A percentile compares a stretch with the other conserved stretches of the same genome.
These are phyloP conservation scores for Centaurea solstitialis DNA, from an alignment of 129 eudicot genomes.

Conservation along the genomic window DNA sequence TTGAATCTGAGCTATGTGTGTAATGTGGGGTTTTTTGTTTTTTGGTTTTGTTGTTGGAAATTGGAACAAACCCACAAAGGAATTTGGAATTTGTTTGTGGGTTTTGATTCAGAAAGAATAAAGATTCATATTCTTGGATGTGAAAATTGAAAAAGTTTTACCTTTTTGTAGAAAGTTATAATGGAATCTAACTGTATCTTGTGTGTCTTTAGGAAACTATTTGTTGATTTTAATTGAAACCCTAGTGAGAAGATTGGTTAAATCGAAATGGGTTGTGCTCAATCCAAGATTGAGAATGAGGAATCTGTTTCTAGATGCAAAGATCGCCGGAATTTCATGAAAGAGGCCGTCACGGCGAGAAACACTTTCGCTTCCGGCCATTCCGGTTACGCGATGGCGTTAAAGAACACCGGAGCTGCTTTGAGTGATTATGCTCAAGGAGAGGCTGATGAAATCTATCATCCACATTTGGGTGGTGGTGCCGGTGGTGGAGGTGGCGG, in stretches of 20 bases:
- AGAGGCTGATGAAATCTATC: constrained; percentile 45
- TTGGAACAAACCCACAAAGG: constrained; percentile 6
- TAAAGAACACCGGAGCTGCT: constrained; percentile 88
- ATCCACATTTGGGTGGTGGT: constrained; percentile 34
- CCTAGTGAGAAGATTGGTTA: constrained; percentile 13
- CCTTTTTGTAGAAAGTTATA: constrained; percentile 25
- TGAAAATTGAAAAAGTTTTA: constrained; percentile 3
- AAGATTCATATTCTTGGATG: constrained; percentile 13
- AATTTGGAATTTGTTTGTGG: not conserved
- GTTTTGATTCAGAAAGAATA: not conserved
- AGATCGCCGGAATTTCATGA: constrained; percentile 87
- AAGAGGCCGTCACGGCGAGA: constrained; percentile 74
- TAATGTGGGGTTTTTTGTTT: constrained; percentile 15
- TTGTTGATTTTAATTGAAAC: constrained; percentile 11
- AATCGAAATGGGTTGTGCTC: constrained; percentile 90
- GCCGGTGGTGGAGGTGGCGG: constrained; percentile 13
- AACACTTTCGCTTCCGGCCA: constrained; percentile 86
- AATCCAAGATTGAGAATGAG: constrained; percentile 89
- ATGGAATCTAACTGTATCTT: constrained; percentile 21
- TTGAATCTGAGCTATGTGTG: not conserved
- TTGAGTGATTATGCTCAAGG: constrained; percentile 93
- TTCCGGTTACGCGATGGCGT: constrained; percentile 71
- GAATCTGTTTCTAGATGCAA: constrained; percentile 92
- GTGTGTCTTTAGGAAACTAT: constrained; percentile 14
- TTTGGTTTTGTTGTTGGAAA: not conserved